A percentile compares a stretch with the other conserved stretches of the same genome.
phyloP scores from a whole-genome alignment of 306 rosid species.

The Rubus idaeus region DNA sequence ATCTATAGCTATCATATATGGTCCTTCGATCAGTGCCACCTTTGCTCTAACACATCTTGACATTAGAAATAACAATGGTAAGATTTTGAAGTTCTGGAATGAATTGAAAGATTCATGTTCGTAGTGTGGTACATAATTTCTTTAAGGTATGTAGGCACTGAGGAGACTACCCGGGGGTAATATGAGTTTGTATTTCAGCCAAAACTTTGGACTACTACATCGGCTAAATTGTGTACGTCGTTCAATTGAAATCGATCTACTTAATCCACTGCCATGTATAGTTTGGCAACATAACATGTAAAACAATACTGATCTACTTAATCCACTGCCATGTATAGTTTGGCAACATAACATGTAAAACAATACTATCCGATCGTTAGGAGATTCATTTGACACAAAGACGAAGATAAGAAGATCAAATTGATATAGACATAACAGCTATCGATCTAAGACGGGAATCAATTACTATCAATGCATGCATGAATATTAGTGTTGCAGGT shows the following conservation, averaged over 20 bases:
- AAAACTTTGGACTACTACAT: neutral
- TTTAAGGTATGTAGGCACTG: too few relatives aligned
- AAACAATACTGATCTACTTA: neutral
- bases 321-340: neutral
- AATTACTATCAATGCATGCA: neutral
- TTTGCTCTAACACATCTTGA: too few relatives aligned
- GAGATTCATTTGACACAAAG: neutral
- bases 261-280: neutral
- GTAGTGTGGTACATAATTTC: too few relatives aligned
- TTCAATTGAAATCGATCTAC: neutral
- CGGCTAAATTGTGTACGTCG: neutral
- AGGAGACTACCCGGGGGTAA: neutral
- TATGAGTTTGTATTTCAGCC: neutral
- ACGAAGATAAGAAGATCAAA: neutral
- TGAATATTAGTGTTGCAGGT: neutral
- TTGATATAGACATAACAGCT: too few relatives aligned
- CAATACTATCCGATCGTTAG: neutral
- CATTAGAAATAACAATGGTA: too few relatives aligned
- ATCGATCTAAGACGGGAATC: neutral
- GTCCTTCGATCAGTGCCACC: too few relatives aligned
- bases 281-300: neutral
- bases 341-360: neutral
- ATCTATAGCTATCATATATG: too few relatives aligned
- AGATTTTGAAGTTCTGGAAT: too few relatives aligned
- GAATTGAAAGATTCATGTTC: too few relatives aligned